Evolutionary conservation across 352 stramenopile genomes (phyloP), one percentile per base, ranked within the genome.

Genomic region (Phytopythium delawarense): DNA sequence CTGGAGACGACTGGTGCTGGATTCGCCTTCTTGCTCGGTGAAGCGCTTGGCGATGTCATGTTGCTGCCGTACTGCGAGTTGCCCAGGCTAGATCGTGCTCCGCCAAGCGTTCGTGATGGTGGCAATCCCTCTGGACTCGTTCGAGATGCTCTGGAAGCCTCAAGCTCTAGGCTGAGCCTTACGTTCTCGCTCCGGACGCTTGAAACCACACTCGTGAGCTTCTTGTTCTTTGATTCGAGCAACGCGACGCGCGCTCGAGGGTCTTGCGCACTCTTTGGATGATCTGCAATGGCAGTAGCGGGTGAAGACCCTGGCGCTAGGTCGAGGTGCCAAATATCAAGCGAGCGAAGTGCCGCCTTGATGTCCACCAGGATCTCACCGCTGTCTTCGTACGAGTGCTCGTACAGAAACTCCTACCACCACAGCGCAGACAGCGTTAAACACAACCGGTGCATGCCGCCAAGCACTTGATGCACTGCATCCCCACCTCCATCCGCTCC

Each of bases 261-360:
- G 40, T 75, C 48, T 0, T 37, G 57, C 6, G 53, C 13, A 3
- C 42, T 46, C 49, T 73, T 67, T 1, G 56, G 51, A 2, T 61
- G 57, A 20, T 18, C 42, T 4, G 34, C 23, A 32, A 35, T n/a
- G 11, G 51, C 34, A 13, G 44, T 42, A 20, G 57, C 4, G 9
- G 46, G 1, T 35, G 23, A 15, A 16, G 46, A 21, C 11, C 4
- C 4, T n/a, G 56, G 61, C 50, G 51, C 52, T 4, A 52, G 34
- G 23, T 63, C 55, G 28, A 59, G 67, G 4, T 78, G 62, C 81
- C 81, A 88, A 25, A 90, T 85, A 62, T 87, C 65, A 7, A 90
- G 74, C 34, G 81, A 67, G 42, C 78, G 58, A 30, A 90, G 52
- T 18, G 73, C 76, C n/a, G 82, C 75, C 40, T 79, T 75, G 28